Evolutionary conservation across 108 stramenopile genomes (phyloP).

Genomic region (Epipyxis sp.): DNA sequence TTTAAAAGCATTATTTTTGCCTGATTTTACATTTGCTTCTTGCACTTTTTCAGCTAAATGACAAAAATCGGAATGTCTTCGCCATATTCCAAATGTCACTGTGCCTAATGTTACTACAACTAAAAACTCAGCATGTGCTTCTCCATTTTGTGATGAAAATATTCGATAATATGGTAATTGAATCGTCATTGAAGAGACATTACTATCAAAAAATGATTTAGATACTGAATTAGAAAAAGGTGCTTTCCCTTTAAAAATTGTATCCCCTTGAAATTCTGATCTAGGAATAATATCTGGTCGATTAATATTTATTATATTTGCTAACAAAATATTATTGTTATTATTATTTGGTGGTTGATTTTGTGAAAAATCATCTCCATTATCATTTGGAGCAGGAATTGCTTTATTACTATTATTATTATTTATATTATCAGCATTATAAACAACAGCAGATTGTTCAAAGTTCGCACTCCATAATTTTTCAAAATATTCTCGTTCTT

Average conservation of each 20-base stretch:
- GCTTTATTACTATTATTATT: background rate
- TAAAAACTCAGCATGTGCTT: slow-evolving; percentile 41
- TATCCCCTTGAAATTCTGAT: slow-evolving; percentile 16
- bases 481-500: slow-evolving; percentile 84
- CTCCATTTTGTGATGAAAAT: background rate
- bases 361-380: no score
- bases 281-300: slow-evolving; percentile 10
- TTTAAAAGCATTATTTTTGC: slow-evolving; percentile 30
- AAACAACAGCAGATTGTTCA: slow-evolving; percentile 70
- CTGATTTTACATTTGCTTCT: slow-evolving; percentile 34
- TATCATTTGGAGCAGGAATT: no score
- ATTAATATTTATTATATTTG: no score
- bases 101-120: slow-evolving; percentile 56
- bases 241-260: slow-evolving; percentile 25
- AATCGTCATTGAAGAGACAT: slow-evolving; percentile 42
- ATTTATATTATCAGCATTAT: no score
- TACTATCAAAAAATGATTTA: slow-evolving; percentile 32
- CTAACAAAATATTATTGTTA: no score
- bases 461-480: slow-evolving; percentile 89
- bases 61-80: slow-evolving; percentile 78
- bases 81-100: slow-evolving; percentile 81
- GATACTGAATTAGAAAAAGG: slow-evolving; percentile 44
- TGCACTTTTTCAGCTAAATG: slow-evolving; percentile 67
- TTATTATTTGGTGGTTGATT: no score
- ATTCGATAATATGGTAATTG: slow-evolving; percentile 49